Evolutionary conservation across 2,329 filamentous ascomycete species (phyloP), one percentile per base, ranked within the genome.

Genomic region (Colletotrichum spinosum): DNA sequence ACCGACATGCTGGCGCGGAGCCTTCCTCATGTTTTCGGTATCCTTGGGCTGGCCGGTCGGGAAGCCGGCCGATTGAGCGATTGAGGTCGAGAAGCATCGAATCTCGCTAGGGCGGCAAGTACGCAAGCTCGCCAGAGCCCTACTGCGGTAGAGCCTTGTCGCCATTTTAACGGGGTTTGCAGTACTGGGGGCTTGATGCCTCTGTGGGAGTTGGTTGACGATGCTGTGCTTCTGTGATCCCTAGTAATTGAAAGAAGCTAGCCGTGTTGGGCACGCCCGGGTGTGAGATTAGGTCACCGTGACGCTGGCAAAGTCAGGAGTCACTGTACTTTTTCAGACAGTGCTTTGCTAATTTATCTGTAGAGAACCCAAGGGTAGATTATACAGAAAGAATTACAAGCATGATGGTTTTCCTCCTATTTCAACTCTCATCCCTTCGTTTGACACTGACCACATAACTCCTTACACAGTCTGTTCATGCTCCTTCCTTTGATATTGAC

Each of bases 1-100:
- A 71, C 88, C 89, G 66, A 83, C 72, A 46, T 81, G 80, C 68
- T 84, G 80, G 71, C 88, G 84, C 61, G 85, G 84, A 53, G 90
- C 89, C 70, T 86, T 82, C 76, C 92, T 86, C 83, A 91, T 83
- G 81, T 94, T 92, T 65, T 86, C 83, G 50, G 82, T 80, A 65
- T 90, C 86, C 76, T 87, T 86, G 70, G 87, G 84, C 69, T 65
- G 57, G 34, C 67, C 67, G 50, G 66, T 67, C 52, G 67, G 67
- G 61, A 68, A 49, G 42, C 65, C 67, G 58, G 62, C 67, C 65
- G 67, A 68, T 69, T 69, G 67, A 49, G 67, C 54, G 42, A 68
- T 63, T n/a, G 67, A 66, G 46, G 67, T 69, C 61, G 67, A 69
- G 65, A 69, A 69, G 55, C 60, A 68, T 58, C 67, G 65, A 9